Conservation (phyloP, 2,329 filamentous ascomycete genomes). For the Gliomastix tumulicola region DNA sequence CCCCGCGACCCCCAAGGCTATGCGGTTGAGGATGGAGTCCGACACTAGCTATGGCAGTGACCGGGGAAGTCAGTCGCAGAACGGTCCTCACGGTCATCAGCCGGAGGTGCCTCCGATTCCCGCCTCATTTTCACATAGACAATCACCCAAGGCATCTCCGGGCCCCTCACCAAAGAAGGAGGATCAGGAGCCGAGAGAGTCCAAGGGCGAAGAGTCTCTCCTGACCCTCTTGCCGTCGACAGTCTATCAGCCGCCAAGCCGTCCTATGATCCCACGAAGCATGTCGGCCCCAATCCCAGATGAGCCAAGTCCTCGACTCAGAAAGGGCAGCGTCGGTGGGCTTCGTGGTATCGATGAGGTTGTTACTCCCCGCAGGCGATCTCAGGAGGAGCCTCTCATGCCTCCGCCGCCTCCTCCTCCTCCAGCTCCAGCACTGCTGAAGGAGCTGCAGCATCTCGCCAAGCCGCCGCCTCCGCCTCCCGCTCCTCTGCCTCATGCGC, state of each 20-base stretch:
- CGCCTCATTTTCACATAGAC: constrained; percentile 33
- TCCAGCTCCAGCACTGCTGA: constrained; percentile 43
- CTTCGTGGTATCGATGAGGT: constrained; percentile 42
- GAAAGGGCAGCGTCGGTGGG: constrained; percentile 27
- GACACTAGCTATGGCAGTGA: constrained; percentile 19
- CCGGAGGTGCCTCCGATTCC: constrained; percentile 50
- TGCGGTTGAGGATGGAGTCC: constrained; percentile 69
- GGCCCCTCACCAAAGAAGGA: constrained; percentile 13
- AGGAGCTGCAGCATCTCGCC: constrained; percentile 56
- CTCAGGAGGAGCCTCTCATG: constrained; percentile 37
- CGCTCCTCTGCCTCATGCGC: constrained; percentile 43
- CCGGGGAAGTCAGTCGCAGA: too few relatives aligned
- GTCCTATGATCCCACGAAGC: constrained; percentile 46
- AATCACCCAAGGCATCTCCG: constrained; percentile 27
- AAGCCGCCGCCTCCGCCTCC: constrained; percentile 55
- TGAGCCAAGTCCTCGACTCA: constrained; percentile 18
- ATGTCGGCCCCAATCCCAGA: constrained; percentile 52
- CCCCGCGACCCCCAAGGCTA: constrained; percentile 86
- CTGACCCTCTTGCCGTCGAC: constrained; percentile 50
- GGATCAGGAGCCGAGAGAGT: constrained; percentile 14
- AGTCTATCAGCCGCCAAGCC: constrained; percentile 49
- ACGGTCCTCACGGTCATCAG: constrained; percentile 18
- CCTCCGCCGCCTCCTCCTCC: constrained; percentile 45
- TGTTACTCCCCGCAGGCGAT: constrained; percentile 28
- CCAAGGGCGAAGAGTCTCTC: constrained; percentile 16